These are phyloP conservation scores for Didymella keratinophila DNA, from an alignment of 2,329 filamentous ascomycete genomes.

Conservation along the genomic window DNA sequence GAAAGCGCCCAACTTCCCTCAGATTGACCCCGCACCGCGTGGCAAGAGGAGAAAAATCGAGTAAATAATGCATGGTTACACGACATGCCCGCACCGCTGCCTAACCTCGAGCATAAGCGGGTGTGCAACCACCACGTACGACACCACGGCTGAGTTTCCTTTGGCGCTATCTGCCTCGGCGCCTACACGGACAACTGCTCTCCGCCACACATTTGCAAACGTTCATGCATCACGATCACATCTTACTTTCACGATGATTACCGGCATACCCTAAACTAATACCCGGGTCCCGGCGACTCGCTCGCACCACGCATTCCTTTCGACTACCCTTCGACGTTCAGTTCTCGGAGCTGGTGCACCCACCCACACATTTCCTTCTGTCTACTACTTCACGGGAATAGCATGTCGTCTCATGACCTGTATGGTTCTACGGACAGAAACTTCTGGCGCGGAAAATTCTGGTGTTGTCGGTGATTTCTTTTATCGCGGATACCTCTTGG, in stretches of 20 bases:
- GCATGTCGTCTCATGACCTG: conserved; percentile 38
- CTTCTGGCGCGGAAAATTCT: conserved; percentile 37
- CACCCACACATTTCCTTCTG: conserved; percentile 31
- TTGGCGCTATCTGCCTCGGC: conserved; percentile 32
- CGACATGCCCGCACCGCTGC: conserved; percentile 26
- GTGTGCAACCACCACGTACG: conserved; percentile 36
- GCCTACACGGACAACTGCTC: conserved; percentile 8
- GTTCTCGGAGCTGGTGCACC: conserved; percentile 21
- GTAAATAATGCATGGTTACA: conserved; percentile 41
- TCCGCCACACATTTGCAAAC: conserved; percentile 16
- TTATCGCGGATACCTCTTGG: conserved; percentile 38
- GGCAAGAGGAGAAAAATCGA: conserved; percentile 86
- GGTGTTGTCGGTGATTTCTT: conserved; percentile 24
- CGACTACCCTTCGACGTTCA: conserved; percentile 23
- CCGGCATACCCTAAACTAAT: conserved; percentile 29
- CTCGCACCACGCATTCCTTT: conserved; percentile 37
- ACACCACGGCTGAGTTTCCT: conserved; percentile 29
- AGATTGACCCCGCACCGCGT: conserved; percentile 87
- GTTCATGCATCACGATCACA: conserved; percentile 19
- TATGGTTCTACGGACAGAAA: conserved; percentile 26
- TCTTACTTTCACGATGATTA: conserved; percentile 18
- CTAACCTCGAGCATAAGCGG: conserved; percentile 33
- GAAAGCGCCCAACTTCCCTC: conserved; percentile 54
- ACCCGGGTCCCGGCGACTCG: conserved; percentile 49
- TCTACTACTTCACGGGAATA: conserved; percentile 38